These are phyloP conservation scores for Jamesozyma spencerorum DNA, from an alignment of 805 yeast genomes.

Conservation along the genomic window DNA sequence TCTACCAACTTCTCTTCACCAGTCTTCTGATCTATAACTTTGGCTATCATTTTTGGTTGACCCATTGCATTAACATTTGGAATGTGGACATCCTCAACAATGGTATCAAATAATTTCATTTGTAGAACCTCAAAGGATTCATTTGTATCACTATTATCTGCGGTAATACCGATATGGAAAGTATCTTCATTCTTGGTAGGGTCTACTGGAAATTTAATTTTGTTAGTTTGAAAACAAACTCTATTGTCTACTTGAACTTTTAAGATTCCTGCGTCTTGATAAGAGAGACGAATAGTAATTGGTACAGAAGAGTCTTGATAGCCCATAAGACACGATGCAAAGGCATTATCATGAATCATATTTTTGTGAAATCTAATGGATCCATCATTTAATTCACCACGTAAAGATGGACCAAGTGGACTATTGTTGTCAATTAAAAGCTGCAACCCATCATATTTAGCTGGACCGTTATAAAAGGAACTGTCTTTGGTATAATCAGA, in stretches of 20 bases:
- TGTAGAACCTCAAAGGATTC: constrained; percentile 61
- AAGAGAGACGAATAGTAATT: constrained; percentile 53
- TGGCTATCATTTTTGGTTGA: constrained; percentile 39
- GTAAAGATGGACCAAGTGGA: constrained; percentile 41
- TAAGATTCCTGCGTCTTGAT: constrained; percentile 36
- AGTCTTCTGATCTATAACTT: constrained; percentile 32
- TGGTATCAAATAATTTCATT: constrained; percentile 44
- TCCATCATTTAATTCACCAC: constrained; percentile 56
- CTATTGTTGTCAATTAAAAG: constrained; percentile 47
- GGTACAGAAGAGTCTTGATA: constrained; percentile 69
- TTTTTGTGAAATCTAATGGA: constrained; percentile 25
- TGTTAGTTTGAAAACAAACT: constrained; percentile 57
- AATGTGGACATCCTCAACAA: constrained; percentile 47
- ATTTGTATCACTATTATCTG: constrained; percentile 33
- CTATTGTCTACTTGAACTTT: constrained; percentile 65
- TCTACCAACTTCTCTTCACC: constrained; percentile 29
- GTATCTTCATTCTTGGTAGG: background rate
- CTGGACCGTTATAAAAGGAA: constrained; percentile 46
- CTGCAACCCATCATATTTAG: constrained; percentile 54
- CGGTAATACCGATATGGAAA: constrained; percentile 47
- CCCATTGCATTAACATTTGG: constrained; percentile 43
- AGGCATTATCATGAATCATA: constrained; percentile 29
- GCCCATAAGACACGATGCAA: constrained; percentile 48
- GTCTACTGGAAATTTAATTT: constrained; percentile 37
- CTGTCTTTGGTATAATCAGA: constrained; percentile 20